phyloP scores from a whole-genome alignment of 371 early-diverging fungal species.

The Dichotomocladium elegans region DNA sequence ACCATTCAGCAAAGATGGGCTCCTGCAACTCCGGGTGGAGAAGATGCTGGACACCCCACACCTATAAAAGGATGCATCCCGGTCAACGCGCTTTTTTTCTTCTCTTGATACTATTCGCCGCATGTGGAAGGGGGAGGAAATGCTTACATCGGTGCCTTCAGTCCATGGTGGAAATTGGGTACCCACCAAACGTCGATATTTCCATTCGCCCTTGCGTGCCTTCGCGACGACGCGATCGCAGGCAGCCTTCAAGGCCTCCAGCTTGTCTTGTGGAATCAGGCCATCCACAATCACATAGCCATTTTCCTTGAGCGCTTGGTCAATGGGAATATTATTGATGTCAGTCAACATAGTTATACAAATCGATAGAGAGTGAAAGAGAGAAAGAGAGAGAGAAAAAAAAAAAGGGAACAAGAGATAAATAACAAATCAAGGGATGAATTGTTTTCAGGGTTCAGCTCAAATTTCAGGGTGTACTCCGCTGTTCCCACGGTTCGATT shows the following conservation, averaged over 20 bases:
- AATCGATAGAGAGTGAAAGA: neutral
- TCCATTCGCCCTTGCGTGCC: conserved; percentile 47
- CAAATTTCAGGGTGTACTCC: neutral
- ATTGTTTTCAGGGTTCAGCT: neutral
- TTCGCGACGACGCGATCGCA: conserved; percentile 43
- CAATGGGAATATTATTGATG: conserved; percentile 35
- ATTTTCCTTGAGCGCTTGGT: conserved; percentile 33
- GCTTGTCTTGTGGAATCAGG: conserved; percentile 35
- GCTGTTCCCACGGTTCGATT: conserved; percentile 1
- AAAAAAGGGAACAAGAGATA: neutral
- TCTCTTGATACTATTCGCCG: neutral
- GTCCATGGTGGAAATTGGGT: conserved; percentile 57
- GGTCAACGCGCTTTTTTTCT: neutral
- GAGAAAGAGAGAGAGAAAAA: neutral
- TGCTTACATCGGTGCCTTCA: conserved; percentile 41
- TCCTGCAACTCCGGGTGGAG: conserved; percentile 48
- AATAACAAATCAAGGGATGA: neutral
- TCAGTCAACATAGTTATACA: conserved; percentile 25
- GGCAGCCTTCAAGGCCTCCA: conserved; percentile 38
- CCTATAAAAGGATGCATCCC: neutral
- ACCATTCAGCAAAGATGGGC: conserved; percentile 49
- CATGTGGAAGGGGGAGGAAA: neutral
- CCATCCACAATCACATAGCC: conserved; percentile 55
- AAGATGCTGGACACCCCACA: conserved; percentile 53
- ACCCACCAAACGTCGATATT: conserved; percentile 47